These are phyloP conservation scores for Colletotrichum graminicola DNA, from an alignment of 2,329 filamentous ascomycete genomes.

Conservation along the genomic window DNA sequence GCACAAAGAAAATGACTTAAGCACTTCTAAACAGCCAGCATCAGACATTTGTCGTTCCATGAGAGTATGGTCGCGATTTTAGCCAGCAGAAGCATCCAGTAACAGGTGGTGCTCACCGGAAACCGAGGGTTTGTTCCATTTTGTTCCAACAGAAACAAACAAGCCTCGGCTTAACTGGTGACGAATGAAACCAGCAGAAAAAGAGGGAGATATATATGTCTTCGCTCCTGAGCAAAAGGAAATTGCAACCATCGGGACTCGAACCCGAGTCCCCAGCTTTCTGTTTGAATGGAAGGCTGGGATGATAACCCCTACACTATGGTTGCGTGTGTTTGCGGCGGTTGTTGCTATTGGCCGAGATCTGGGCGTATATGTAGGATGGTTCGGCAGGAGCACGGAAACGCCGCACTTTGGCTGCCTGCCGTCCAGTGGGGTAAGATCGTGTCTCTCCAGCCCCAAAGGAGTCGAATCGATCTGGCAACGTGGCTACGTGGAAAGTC, in stretches of 20 bases:
- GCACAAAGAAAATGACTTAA: not conserved
- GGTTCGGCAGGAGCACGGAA: not conserved
- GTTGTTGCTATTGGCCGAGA: rapidly evolving
- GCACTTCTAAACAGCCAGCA: not conserved
- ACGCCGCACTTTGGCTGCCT: not conserved
- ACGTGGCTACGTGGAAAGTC: not conserved
- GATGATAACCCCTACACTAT: conserved; percentile 26
- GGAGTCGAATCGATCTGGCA: not conserved
- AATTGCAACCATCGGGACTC: conserved; percentile 13
- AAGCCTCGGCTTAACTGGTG: not conserved
- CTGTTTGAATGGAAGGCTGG: conserved; percentile 5
- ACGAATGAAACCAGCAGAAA: not conserved
- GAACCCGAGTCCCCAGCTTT: conserved; percentile 16
- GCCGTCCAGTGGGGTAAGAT: not conserved
- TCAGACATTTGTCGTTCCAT: not conserved
- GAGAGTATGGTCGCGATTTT: not conserved
- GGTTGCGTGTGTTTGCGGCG: not conserved
- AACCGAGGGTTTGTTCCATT: not conserved
- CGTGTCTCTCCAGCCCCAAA: too few species aligned
- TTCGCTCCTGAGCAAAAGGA: too few species aligned
- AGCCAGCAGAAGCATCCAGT: not conserved
- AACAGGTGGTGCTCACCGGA: not conserved
- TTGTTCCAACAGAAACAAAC: not conserved
- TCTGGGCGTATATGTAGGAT: not conserved
- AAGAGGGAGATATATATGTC: not conserved